Evolutionary conservation across 768 basidiomycete genomes (phyloP).

Genomic region (Porphyrellus cyaneotinctus): DNA sequence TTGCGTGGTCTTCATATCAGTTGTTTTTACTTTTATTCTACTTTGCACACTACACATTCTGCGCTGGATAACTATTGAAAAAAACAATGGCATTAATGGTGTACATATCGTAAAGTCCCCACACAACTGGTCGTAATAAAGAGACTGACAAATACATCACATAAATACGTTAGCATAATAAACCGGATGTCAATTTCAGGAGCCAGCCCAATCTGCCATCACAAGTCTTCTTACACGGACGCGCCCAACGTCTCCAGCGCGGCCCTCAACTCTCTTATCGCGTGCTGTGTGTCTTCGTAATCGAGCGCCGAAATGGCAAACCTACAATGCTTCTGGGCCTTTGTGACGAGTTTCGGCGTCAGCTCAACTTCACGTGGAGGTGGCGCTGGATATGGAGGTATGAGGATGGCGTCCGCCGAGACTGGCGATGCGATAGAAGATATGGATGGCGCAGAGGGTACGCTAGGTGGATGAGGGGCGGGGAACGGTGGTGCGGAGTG

Average conservation of each 20-base stretch:
- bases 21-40: neutral
- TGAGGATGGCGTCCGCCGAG: conserved; percentile 5
- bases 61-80: conserved; percentile 1
- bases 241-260: conserved; percentile 69
- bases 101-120: conserved; percentile 1
- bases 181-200: neutral
- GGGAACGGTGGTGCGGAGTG: conserved; percentile 11
- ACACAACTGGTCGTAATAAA: neutral
- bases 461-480: conserved; percentile 4
- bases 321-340: conserved; percentile 86
- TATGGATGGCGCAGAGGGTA: conserved; percentile 1
- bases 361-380: conserved; percentile 39
- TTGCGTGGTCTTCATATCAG: neutral
- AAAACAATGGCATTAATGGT: neutral
- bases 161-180: too few relatives aligned
- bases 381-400: conserved; percentile 21
- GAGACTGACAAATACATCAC: neutral
- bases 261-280: conserved; percentile 72
- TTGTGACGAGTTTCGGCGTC: conserved; percentile 61
- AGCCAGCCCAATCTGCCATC: conserved; percentile 1
- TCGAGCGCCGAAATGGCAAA: conserved; percentile 95
- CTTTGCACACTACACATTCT: neutral
- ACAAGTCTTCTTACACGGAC: conserved; percentile 21
- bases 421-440: neutral
- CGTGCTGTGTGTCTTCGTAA: conserved; percentile 89